Evolutionary conservation across 257 asterid genomes (phyloP).

Genomic region (Marsdenia floribunda): DNA sequence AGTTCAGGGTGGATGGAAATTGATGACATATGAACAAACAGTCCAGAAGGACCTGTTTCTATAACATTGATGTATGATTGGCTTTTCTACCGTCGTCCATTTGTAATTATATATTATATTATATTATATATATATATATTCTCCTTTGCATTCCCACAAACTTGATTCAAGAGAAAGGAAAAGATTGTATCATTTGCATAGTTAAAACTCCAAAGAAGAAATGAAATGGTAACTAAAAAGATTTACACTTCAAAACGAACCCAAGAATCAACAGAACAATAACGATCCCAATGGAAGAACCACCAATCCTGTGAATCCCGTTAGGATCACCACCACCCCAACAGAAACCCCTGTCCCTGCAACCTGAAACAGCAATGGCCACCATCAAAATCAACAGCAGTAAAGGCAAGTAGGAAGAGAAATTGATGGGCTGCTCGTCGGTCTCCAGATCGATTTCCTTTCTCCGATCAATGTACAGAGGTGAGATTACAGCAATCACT

Average conservation of each 20-base stretch:
- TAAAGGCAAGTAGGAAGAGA: constrained; percentile 30
- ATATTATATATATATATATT: no score
- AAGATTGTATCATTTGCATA: neutral
- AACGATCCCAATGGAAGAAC: constrained; percentile 45
- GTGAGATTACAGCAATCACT: constrained; percentile 38
- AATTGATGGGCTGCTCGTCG: constrained; percentile 24
- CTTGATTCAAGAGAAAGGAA: neutral
- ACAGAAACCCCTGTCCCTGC: constrained; percentile 25
- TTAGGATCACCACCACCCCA: constrained; percentile 30
- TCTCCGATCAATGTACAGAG: constrained; percentile 34
- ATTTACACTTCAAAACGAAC: constrained; percentile 37
- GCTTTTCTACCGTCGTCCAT: no score
- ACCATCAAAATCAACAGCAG: constrained; percentile 31
- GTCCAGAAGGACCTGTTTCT: no score
- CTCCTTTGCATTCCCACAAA: neutral
- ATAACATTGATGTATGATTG: no score
- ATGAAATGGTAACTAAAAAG: neutral
- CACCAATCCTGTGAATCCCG: constrained; percentile 47
- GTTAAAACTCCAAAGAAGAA: neutral
- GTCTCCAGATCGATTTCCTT: constrained; percentile 23
- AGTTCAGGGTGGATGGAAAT: no score
- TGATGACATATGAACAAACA: no score
- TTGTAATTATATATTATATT: no score
- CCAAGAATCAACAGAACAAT: constrained; percentile 34
- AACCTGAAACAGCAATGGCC: constrained; percentile 28